Evolutionary conservation across 495 filamentous ascomycete genomes (phyloP), one percentile per base, ranked within the genome.

Genomic region (Podospora pseudocomata): DNA sequence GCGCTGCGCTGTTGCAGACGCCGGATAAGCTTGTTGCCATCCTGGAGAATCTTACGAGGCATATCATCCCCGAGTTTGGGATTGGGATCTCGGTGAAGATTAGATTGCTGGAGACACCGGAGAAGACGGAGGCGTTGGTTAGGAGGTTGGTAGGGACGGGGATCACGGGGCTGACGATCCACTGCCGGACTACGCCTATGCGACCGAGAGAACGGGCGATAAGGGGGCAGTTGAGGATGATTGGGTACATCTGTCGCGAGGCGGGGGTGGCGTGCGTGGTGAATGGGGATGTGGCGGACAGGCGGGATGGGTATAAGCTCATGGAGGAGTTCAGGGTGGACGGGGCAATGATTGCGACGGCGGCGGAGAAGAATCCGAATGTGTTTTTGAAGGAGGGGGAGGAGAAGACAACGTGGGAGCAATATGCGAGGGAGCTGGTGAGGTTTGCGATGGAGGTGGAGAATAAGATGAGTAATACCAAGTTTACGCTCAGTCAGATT

Each of bases 1-100:
- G 96, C 32, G 95, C 96, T 0, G 95, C 93, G 3, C 80, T 99
- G 23, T 83, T 99, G 18, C 84, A 85, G 61, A 91, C 88, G 0
- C 96, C 95, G 0, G 94, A 97, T 65, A 87, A 84, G 70, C 87
- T 99, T 0, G 89, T 88, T 63, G 82, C 87, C 0, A 98, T 99
- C 65, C 85, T 99, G 0, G 86, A 88, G 64, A 87, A 91, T 0
- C 83, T 99, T 16, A 93, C 97, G 11, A 82, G 83, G 49, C 87
- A 96, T 70, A 89, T 99, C 23, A 86, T 87, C 2, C 84, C 85
- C 26, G 86, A 87, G 23, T 90, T 89, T 75, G 85, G 92, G 64
- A 92, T 98, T 73, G 94, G 94, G 6, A 92, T 98, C 70, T 93
- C 90, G 56, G 95, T 98, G 44, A 99, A 98, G 82, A 98, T 99